Conservation (phyloP, 345 rosid genomes). For the Linum tenue region DNA sequence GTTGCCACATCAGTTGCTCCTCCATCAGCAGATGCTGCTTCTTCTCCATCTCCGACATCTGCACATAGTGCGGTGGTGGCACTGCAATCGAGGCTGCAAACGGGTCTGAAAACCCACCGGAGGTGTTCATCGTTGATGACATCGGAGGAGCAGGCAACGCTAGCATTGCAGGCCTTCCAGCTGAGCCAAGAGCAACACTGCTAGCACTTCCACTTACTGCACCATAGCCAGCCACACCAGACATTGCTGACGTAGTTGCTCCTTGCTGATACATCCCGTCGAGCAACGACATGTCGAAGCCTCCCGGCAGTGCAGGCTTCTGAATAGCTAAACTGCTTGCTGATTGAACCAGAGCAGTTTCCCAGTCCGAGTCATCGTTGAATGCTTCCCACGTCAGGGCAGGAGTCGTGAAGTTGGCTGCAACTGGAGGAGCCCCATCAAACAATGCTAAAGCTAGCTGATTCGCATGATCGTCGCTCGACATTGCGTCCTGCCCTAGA, state of each 20-base stretch:
- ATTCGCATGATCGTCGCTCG: conserved; percentile 33
- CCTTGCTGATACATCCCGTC: conserved; percentile 59
- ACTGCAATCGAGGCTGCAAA: conserved; percentile 41
- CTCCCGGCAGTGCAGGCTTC: conserved; percentile 33
- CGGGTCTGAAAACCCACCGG: conserved; percentile 28
- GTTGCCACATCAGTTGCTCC: conserved; percentile 53
- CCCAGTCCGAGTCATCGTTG: conserved; percentile 60
- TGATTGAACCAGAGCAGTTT: conserved; percentile 59
- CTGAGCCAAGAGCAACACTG: conserved; percentile 43
- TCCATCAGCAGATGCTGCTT: conserved; percentile 41
- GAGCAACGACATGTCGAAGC: conserved; percentile 36
- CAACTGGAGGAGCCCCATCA: conserved; percentile 28
- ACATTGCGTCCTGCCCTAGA: conserved; percentile 33
- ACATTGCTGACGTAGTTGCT: conserved; percentile 22
- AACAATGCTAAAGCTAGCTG: conserved; percentile 55
- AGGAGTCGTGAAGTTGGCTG: conserved; percentile 3
- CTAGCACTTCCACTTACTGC: conserved; percentile 49
- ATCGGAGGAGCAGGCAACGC: conserved; percentile 43
- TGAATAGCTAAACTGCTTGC: conserved; percentile 40
- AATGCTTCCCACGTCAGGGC: conserved; percentile 57
- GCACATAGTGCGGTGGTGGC: conserved; percentile 44
- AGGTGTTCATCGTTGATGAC: background rate
- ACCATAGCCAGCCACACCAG: conserved; percentile 11
- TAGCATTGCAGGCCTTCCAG: conserved; percentile 37
- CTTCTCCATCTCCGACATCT: conserved; percentile 54